Base-by-base conservation (phyloP, 352 stramenopile species). In the Globisporangium acanthophoron region DNA sequence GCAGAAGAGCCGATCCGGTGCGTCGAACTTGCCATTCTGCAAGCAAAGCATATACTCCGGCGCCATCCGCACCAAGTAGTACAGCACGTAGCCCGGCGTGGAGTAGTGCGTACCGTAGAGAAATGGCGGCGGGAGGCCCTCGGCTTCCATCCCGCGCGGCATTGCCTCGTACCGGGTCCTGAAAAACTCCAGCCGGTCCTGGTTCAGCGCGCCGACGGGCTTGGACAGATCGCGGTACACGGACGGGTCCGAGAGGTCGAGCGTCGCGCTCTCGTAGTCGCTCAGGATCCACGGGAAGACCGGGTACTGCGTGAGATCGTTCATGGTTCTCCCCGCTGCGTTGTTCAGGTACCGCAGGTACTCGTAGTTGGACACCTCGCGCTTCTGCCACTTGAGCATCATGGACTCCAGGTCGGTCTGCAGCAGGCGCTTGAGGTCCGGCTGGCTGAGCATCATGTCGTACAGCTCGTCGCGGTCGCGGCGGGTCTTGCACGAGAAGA, bases 1-100 rank as follows among this genome's bases (percentile, higher is more conserved):
- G 39, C 80, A 89, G 64, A 99, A 99, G 13, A 99, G 77, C 0
- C 97, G 91, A 72, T 99, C 97, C 0, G 96, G 83, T 0, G 98
- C 90, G 76, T 99, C 97, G 70, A 99, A 99, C 63, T 98, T 94
- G 24, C 96, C 96, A 60, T 91, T 91, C 76, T 99, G 97, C 21
- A 99, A 82, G 52, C 97, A 92, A 31, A 97, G 70, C 85, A 96
- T 96, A 67, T 98, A 97, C 37, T 98, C 76, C 4, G 97, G 97
- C 58, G 98, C 89, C 58, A 98, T 83, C 15, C 97, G 84, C 37
- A 99, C 81, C 20, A 99, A 74, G 67, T 98, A 99, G 67, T 99
- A 97, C 43, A 99, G 65, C 52, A 99, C 97, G 59, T 99, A 98
- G 52, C 96, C 97, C 5, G 87, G 84, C 20, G 84, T 92, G 0